Percentiles rank a stretch among this genome's conserved stretches.
Evolutionary conservation across 2,329 filamentous ascomycete genomes (phyloP).

Genomic region (Ophiostoma ulmi): DNA sequence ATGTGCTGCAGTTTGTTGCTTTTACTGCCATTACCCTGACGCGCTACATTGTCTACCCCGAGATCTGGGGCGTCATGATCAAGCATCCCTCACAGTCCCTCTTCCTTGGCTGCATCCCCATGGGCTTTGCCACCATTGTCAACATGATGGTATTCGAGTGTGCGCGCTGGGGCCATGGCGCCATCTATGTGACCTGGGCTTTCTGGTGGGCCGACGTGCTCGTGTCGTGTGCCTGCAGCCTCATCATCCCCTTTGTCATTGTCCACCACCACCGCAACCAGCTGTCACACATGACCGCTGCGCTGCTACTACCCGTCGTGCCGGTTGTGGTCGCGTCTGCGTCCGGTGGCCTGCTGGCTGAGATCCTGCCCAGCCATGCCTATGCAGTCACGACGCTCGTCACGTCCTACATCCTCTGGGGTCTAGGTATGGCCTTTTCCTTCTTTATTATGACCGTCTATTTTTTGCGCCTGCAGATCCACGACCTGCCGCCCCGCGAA

Average conservation of each 20-base stretch:
- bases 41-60: slow-evolving; percentile 56
- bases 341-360: slow-evolving; percentile 59
- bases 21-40: slow-evolving; percentile 48
- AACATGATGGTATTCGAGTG: slow-evolving; percentile 56
- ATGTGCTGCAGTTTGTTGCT: slow-evolving; percentile 48
- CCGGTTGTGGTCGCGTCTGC: slow-evolving; percentile 59
- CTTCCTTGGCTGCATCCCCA: slow-evolving; percentile 59
- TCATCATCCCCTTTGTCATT: slow-evolving; percentile 49
- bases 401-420: slow-evolving; percentile 64
- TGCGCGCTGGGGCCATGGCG: slow-evolving; percentile 53
- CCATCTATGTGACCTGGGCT: slow-evolving; percentile 46
- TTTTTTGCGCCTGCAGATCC: slow-evolving; percentile 61
- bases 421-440: slow-evolving; percentile 54
- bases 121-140: slow-evolving; percentile 59
- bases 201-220: slow-evolving; percentile 50
- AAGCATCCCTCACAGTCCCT: slow-evolving; percentile 56
- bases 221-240: slow-evolving; percentile 42
- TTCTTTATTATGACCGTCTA: slow-evolving; percentile 62
- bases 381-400: slow-evolving; percentile 58
- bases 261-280: slow-evolving; percentile 28
- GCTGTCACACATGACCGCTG: slow-evolving; percentile 51
- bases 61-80: slow-evolving; percentile 58
- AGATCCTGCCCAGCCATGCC: slow-evolving; percentile 49
- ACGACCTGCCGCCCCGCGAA: slow-evolving; percentile 61
- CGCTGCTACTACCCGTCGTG: slow-evolving; percentile 58